A percentile compares a stretch with the other conserved stretches of the same genome.
phyloP scores from a whole-genome alignment of 768 basidiomycete species.

The Dioszegia aurantiaca region DNA sequence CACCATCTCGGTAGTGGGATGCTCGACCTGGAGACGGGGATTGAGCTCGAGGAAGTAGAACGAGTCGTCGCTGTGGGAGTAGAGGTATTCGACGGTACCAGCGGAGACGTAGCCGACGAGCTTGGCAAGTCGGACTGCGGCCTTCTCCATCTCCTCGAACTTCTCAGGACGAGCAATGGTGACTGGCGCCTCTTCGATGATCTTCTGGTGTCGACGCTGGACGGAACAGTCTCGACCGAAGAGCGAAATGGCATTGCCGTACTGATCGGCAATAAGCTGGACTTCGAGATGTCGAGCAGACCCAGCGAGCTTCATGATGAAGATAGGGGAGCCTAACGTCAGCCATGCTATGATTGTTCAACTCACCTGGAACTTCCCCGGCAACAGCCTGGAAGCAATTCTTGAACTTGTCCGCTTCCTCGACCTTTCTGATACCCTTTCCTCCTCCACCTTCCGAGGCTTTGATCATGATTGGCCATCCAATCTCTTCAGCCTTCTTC shows the following conservation, averaged over 20 bases:
- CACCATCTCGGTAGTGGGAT: conserved; percentile 99
- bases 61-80: conserved; percentile 85
- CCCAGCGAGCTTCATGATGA: conserved; percentile 99
- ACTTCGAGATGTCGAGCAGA: conserved; percentile 97
- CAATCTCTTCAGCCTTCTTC: conserved; percentile 76
- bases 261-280: conserved; percentile 96
- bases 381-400: conserved; percentile 90
- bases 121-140: conserved; percentile 97
- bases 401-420: conserved; percentile 79
- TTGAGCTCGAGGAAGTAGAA: conserved; percentile 99
- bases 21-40: conserved; percentile 98
- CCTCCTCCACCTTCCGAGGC: conserved; percentile 98
- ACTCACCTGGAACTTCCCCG: conserved; percentile 90
- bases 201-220: conserved; percentile 98
- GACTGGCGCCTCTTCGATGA: conserved; percentile 98
- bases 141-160: conserved; percentile 97
- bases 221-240: conserved; percentile 99
- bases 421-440: conserved; percentile 96
- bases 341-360: conserved; percentile 24
- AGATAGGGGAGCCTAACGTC: conserved; percentile 90
- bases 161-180: conserved; percentile 89
- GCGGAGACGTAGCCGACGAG: conserved; percentile 98
- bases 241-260: conserved; percentile 96
- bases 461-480: conserved; percentile 99
- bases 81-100: conserved; percentile 97